These are phyloP conservation scores for Talaromyces sp. DNA, from an alignment of 2,329 filamentous ascomycete species.

Conservation along the genomic window DNA sequence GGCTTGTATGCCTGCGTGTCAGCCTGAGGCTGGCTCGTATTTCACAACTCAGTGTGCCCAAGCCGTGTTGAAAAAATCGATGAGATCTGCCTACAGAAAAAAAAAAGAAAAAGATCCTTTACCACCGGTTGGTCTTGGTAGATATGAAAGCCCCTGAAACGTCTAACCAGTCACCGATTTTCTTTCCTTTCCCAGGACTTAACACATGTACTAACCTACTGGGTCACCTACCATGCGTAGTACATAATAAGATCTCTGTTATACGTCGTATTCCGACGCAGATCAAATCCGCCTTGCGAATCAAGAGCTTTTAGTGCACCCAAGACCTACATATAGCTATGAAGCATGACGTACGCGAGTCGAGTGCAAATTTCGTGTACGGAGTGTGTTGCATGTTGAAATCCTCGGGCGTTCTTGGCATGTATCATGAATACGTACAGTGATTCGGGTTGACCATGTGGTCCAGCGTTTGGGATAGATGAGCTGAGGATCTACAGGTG, in stretches of 20 bases:
- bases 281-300: neutral
- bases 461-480: neutral
- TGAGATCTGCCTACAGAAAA: neutral
- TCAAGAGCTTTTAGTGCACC: no score
- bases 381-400: neutral
- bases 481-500: neutral
- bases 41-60: neutral
- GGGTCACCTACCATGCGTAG: neutral
- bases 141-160: neutral
- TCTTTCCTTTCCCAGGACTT: neutral
- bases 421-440: neutral
- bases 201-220: neutral
- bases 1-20: neutral
- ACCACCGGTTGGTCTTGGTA: neutral
- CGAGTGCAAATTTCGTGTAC: neutral
- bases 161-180: neutral
- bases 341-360: neutral
- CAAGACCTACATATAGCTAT: neutral
- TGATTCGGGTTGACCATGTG: neutral
- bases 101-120: neutral
- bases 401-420: neutral
- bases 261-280: neutral
- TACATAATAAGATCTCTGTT: neutral
- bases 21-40: neutral
- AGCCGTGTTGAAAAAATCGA: neutral